phyloP scores from a whole-genome alignment of 345 rosid species.

The Eutrema yunnanense region DNA sequence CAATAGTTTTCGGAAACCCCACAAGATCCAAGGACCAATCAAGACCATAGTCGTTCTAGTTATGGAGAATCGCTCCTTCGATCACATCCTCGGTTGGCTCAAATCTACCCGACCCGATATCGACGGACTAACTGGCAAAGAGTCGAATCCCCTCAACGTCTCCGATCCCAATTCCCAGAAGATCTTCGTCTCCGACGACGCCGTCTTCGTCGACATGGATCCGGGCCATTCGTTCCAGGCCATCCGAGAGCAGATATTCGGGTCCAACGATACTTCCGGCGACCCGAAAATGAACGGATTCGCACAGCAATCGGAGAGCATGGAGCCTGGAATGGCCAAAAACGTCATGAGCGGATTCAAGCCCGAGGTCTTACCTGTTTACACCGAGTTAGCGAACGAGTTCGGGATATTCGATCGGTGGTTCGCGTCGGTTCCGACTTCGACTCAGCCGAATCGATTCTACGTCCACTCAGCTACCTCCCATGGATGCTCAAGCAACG shows the following conservation, averaged over 20 bases:
- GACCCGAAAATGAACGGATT: slow-evolving; percentile 86
- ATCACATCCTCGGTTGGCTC: slow-evolving; percentile 94
- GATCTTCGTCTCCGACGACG: slow-evolving; percentile 68
- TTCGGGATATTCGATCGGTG: slow-evolving; percentile 91
- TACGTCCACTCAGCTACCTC: slow-evolving; percentile 98
- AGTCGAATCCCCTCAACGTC: slow-evolving; percentile 53
- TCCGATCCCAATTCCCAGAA: slow-evolving; percentile 52
- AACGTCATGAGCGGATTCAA: slow-evolving; percentile 90
- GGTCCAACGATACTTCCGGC: slow-evolving; percentile 47
- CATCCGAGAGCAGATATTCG: slow-evolving; percentile 92
- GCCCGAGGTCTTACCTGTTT: slow-evolving; percentile 61
- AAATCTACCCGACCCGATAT: slow-evolving; percentile 81
- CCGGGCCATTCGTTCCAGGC: slow-evolving; percentile 99
- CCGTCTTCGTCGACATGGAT: slow-evolving; percentile 81
- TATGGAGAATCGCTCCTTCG: slow-evolving; percentile 98
- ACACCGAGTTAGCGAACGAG: slow-evolving; percentile 75
- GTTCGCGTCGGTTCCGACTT: slow-evolving; percentile 98
- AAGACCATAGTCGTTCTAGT: slow-evolving; percentile 85
- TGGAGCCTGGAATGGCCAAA: slow-evolving; percentile 53
- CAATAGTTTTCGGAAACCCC: slow-evolving; percentile 24
- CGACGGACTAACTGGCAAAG: slow-evolving; percentile 74
- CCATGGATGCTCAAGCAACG: slow-evolving; percentile 85
- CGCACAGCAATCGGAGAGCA: slow-evolving; percentile 74
- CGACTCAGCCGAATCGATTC: slow-evolving; percentile 98
- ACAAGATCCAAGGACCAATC: slow-evolving; percentile 75